These are phyloP conservation scores for Cenchrus purpureus DNA, from an alignment of 176 grass and related monocot species.

Conservation along the genomic window DNA sequence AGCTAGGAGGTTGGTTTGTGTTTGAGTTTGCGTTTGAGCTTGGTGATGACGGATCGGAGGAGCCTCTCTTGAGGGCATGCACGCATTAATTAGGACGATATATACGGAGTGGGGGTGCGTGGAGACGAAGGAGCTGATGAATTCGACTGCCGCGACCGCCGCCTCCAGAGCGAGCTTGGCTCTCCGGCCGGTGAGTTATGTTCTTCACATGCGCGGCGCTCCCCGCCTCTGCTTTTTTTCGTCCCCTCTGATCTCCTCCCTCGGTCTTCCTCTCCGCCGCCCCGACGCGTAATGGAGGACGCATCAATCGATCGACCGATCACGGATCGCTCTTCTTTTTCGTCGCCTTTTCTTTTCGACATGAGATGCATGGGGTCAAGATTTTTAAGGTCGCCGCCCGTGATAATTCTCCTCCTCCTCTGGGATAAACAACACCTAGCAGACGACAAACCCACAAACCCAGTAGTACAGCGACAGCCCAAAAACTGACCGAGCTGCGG, in stretches of 20 bases:
- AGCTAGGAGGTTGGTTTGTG: neutral
- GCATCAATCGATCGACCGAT: neutral
- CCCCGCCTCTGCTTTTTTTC: slow-evolving; percentile 54
- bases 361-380: slow-evolving; percentile 11
- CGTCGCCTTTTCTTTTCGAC: slow-evolving; percentile 3
- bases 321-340: slow-evolving; percentile 2
- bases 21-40: neutral
- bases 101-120: neutral
- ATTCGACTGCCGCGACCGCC: slow-evolving; percentile 55
- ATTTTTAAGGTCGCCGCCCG: slow-evolving; percentile 23
- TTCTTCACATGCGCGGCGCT: slow-evolving; percentile 80
- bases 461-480: no score
- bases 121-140: slow-evolving; percentile 39
- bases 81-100: slow-evolving; percentile 32
- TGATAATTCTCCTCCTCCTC: slow-evolving; percentile 6
- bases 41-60: neutral
- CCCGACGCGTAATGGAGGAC: neutral
- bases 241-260: neutral
- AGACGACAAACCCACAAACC: no score
- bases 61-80: slow-evolving; percentile 16
- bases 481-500: no score
- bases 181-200: slow-evolving; percentile 74
- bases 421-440: neutral
- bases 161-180: neutral
- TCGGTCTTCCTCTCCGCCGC: neutral